Conservation (phyloP, 805 yeast genomes). For the Kluyveromyces dobzhanskii region DNA sequence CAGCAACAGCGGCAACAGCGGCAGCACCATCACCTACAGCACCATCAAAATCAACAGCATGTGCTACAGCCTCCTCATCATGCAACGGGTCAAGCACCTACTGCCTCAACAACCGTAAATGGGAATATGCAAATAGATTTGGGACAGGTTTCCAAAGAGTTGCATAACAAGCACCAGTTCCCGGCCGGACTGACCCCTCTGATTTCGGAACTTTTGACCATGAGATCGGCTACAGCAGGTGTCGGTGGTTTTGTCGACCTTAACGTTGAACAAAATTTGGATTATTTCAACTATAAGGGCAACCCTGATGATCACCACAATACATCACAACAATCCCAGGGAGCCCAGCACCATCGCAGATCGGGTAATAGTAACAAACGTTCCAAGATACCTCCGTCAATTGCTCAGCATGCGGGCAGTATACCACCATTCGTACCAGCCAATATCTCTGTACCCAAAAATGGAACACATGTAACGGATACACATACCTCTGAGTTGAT, state of each 20-base stretch:
- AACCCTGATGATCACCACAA: background rate
- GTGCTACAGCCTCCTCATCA: too few species aligned
- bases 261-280: conserved; percentile 22
- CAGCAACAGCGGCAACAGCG: background rate
- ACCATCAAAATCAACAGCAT: too few species aligned
- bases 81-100: background rate
- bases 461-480: background rate
- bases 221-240: conserved; percentile 35
- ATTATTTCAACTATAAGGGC: conserved; percentile 28
- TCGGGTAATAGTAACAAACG: background rate
- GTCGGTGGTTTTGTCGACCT: conserved; percentile 28
- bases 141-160: background rate
- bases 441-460: too few species aligned
- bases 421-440: too few species aligned
- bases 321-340: background rate
- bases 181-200: conserved; percentile 22
- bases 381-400: too few species aligned
- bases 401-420: too few species aligned
- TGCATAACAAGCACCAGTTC: background rate
- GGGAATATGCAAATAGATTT: conserved; percentile 1
- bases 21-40: too few species aligned
- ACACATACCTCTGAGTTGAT: background rate
- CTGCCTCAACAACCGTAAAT: background rate
- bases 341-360: background rate
- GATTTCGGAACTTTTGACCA: conserved; percentile 33